Percentiles rank a stretch among this genome's conserved stretches.
Conservation (phyloP, 345 rosid species). For the Trapa incisa region DNA sequence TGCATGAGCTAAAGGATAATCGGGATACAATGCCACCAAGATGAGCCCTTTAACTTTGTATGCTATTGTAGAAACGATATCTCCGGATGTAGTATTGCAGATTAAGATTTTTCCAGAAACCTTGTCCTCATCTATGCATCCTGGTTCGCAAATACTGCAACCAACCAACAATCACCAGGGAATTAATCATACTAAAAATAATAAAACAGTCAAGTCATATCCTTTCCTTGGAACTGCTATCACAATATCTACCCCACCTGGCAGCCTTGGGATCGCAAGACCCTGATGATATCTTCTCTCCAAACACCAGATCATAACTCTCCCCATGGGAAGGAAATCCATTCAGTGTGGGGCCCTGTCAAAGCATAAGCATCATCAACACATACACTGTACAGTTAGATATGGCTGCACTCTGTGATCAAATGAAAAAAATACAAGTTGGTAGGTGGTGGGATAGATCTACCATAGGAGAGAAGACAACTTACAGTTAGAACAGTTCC, state of each 20-base stretch:
- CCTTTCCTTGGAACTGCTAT: too few relatives aligned
- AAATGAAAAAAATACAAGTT: too few relatives aligned
- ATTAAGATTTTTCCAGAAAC: background rate
- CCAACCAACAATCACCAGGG: background rate
- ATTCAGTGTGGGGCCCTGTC: constrained; percentile 1
- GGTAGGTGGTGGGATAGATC: too few relatives aligned
- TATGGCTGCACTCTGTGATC: too few relatives aligned
- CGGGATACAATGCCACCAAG: background rate
- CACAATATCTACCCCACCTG: too few relatives aligned
- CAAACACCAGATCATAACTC: background rate
- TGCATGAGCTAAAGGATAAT: background rate
- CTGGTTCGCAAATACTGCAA: constrained; percentile 6
- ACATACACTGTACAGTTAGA: too few relatives aligned
- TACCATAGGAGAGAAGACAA: background rate
- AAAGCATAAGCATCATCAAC: too few relatives aligned
- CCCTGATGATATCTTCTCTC: background rate
- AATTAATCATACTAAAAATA: too few relatives aligned
- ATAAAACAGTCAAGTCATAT: too few relatives aligned
- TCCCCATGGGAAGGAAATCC: background rate
- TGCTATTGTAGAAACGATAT: background rate
- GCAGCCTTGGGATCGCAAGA: too few relatives aligned
- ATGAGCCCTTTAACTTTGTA: background rate
- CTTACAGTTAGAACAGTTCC: constrained; percentile 27
- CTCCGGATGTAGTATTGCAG: background rate
- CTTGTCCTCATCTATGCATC: background rate